Percentiles rank a stretch among this genome's conserved stretches.
Conservation (phyloP, 2,329 filamentous ascomycete genomes). For the Aaosphaeria arxii region DNA sequence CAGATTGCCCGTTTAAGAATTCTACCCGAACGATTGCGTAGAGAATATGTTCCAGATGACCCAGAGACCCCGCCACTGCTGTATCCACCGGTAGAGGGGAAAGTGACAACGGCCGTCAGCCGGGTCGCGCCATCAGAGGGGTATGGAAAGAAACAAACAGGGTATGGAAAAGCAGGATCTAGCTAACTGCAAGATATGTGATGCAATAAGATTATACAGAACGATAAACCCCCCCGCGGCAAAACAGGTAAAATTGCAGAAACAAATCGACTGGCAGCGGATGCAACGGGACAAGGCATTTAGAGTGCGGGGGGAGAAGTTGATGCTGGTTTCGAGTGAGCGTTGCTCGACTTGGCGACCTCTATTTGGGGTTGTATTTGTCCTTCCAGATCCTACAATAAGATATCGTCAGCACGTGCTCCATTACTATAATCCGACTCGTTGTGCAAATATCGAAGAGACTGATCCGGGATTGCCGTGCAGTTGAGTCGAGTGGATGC, state of each 20-base stretch:
- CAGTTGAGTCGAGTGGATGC: no score
- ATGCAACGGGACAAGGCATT: background rate
- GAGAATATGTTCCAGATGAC: no score
- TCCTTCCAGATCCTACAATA: slow-evolving; percentile 90
- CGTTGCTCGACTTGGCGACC: background rate
- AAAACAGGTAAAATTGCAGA: background rate
- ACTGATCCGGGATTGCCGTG: no score
- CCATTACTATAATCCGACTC: slow-evolving; percentile 4
- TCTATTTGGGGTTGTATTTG: slow-evolving; percentile 68
- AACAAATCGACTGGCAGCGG: background rate
- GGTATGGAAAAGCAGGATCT: background rate
- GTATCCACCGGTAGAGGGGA: no score
- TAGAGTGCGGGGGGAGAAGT: background rate
- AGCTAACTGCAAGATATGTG: background rate
- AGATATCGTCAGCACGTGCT: slow-evolving; percentile 28
- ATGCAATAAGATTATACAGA: no score
- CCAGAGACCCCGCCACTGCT: no score
- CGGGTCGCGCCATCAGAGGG: no score
- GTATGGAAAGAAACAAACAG: no score
- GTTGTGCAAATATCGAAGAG: background rate
- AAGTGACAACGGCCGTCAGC: no score
- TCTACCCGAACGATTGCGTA: no score
- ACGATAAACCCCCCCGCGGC: background rate
- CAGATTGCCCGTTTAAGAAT: no score
- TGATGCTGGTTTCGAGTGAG: background rate